Evolutionary conservation across 2,329 filamentous ascomycete genomes (phyloP).

Genomic region (Ophiocordyceps camponoti-saundersi): DNA sequence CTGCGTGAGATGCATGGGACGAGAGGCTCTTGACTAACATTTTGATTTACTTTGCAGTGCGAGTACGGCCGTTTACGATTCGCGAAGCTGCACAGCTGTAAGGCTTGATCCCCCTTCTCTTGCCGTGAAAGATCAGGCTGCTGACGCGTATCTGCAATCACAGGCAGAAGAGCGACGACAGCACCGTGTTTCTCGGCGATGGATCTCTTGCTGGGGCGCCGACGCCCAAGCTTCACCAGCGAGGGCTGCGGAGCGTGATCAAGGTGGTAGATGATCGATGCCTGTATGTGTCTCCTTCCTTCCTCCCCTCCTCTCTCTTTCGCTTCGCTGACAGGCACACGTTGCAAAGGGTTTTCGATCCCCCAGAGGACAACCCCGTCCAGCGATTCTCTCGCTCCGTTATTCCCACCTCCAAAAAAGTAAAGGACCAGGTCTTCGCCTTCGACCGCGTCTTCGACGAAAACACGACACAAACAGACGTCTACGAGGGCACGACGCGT

Average conservation of each 20-base stretch:
- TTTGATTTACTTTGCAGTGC: slow-evolving; percentile 25
- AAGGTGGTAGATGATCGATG: slow-evolving; percentile 95
- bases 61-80: slow-evolving; percentile 62
- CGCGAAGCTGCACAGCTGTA: slow-evolving; percentile 86
- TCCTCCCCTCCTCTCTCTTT: not conserved
- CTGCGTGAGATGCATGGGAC: not conserved
- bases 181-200: slow-evolving; percentile 85
- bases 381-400: slow-evolving; percentile 75
- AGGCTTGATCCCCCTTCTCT: slow-evolving; percentile 6
- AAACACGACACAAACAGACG: slow-evolving; percentile 76
- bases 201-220: slow-evolving; percentile 82
- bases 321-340: slow-evolving; percentile 5
- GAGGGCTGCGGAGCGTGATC: slow-evolving; percentile 79
- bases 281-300: slow-evolving; percentile 44
- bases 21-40: slow-evolving; percentile 9
- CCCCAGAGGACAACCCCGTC: slow-evolving; percentile 84
- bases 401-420: slow-evolving; percentile 69
- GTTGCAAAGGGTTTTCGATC: slow-evolving; percentile 72
- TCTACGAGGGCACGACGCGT: slow-evolving; percentile 87
- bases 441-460: slow-evolving; percentile 97
- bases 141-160: not conserved
- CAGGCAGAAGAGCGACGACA: slow-evolving; percentile 58
- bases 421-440: slow-evolving; percentile 94
- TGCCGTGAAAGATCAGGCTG: slow-evolving; percentile 1
- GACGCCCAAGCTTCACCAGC: slow-evolving; percentile 67